phyloP scores from a whole-genome alignment of 441 rosid genomes.

The Adansonia rubrostipa region DNA sequence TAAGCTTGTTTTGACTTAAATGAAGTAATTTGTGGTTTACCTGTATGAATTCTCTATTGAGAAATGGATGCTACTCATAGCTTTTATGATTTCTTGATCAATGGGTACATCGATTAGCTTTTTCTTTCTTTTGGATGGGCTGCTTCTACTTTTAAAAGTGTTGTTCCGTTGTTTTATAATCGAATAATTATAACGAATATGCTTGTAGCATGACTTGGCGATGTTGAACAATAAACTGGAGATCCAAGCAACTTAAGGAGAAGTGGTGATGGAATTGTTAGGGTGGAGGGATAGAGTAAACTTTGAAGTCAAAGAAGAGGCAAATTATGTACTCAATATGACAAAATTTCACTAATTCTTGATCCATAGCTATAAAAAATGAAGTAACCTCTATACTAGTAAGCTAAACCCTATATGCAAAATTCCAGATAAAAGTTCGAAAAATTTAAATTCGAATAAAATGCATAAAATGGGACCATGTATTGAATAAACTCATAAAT shows the following conservation, averaged over 20 bases:
- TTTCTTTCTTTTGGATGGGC: not conserved
- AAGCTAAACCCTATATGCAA: conserved; percentile 2
- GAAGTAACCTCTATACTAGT: not conserved
- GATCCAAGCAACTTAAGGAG: conserved; percentile 2
- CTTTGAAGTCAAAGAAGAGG: not conserved
- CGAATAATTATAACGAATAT: not conserved
- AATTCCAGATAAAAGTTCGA: not conserved
- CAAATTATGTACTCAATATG: not conserved
- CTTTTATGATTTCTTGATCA: not conserved
- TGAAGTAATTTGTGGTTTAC: conserved; percentile 8
- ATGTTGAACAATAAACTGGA: not conserved
- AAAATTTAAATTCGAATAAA: not conserved
- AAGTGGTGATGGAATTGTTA: not conserved
- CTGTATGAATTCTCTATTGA: not conserved
- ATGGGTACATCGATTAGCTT: not conserved
- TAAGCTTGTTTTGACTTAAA: not conserved
- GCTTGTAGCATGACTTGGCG: not conserved
- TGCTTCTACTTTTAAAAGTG: not conserved
- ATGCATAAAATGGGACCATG: not conserved
- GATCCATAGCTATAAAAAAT: not conserved
- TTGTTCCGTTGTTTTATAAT: not conserved
- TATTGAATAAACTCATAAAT: not conserved
- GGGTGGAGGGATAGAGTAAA: not conserved
- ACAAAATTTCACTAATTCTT: not conserved
- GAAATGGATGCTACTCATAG: not conserved